phyloP scores from a whole-genome alignment of 768 basidiomycete species.

The Lactarius trivialis region DNA sequence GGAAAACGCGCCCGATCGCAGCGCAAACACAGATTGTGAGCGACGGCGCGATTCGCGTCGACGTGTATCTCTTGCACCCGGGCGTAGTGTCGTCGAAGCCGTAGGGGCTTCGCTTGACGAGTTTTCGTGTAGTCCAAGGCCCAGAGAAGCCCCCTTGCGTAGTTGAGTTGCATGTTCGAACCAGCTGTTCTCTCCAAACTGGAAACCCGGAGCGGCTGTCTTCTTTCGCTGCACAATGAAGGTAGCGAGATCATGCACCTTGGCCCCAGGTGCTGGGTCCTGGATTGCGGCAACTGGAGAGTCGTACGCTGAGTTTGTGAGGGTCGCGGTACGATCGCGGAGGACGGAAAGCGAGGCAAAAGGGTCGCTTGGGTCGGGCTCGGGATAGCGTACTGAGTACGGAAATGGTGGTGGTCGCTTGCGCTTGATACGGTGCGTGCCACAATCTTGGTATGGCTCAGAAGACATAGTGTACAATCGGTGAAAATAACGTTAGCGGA shows the following conservation, averaged over 20 bases:
- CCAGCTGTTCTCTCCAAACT: constrained; percentile 13
- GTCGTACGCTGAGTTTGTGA: constrained; percentile 9
- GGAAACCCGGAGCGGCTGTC: not conserved
- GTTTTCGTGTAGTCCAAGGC: constrained; percentile 8
- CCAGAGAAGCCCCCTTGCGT: constrained; percentile 18
- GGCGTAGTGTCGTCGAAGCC: constrained; percentile 3
- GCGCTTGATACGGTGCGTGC: constrained; percentile 35
- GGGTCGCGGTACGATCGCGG: constrained; percentile 39
- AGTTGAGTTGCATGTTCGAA: constrained; percentile 8
- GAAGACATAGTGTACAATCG: constrained; percentile 1
- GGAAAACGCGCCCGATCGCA: constrained; percentile 22
- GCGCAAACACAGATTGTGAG: constrained; percentile 28
- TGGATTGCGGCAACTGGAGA: not conserved
- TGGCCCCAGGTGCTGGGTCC: constrained; percentile 2
- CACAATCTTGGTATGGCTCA: constrained; percentile 2
- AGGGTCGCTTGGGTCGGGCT: constrained; percentile 62
- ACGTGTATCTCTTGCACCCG: constrained; percentile 7
- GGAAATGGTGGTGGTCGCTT: constrained; percentile 53
- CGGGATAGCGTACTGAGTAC: constrained; percentile 50
- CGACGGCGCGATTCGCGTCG: constrained; percentile 29
- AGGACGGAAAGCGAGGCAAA: constrained; percentile 64
- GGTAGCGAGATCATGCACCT: constrained; percentile 14
- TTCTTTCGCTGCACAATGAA: constrained; percentile 12
- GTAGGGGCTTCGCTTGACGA: not conserved
- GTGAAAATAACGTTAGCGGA: constrained; percentile 3